A percentile compares a stretch with the other conserved stretches of the same genome.
phyloP scores from a whole-genome alignment of 1,284 basidiomycete genomes.

The Sphaerobolus stellatus region DNA sequence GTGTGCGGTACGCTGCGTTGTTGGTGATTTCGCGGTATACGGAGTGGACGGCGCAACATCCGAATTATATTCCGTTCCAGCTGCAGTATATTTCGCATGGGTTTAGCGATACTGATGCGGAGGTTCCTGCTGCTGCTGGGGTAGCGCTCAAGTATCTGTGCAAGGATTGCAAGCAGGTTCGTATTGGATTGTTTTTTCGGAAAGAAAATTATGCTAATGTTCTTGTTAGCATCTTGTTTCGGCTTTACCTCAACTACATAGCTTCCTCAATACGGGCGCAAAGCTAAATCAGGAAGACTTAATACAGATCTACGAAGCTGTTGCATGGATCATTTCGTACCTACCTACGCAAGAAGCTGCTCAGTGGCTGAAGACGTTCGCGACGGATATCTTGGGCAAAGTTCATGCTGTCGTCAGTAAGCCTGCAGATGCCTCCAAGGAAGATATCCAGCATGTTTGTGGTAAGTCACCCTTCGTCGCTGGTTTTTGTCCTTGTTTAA shows the following conservation, averaged over 20 bases:
- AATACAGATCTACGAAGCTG: slow-evolving; percentile 91
- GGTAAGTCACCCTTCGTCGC: slow-evolving; percentile 47
- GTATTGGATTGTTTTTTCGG: slow-evolving; percentile 18
- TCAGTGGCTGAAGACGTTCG: slow-evolving; percentile 81
- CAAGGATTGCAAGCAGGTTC: slow-evolving; percentile 89
- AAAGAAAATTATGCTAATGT: slow-evolving; percentile 12
- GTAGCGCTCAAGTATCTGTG: slow-evolving; percentile 97
- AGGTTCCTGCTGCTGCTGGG: slow-evolving; percentile 92
- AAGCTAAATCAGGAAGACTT: slow-evolving; percentile 87
- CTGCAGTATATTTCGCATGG: slow-evolving; percentile 92
- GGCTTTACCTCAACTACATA: slow-evolving; percentile 88
- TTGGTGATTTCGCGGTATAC: slow-evolving; percentile 96
- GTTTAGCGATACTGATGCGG: slow-evolving; percentile 76
- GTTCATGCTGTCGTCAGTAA: slow-evolving; percentile 63
- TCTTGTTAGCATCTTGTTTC: slow-evolving; percentile 77
- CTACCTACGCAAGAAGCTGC: slow-evolving; percentile 89
- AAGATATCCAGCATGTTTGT: slow-evolving; percentile 61
- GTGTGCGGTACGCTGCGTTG: slow-evolving; percentile 92
- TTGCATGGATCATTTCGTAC: slow-evolving; percentile 90
- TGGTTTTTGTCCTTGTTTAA: slow-evolving; percentile 11
- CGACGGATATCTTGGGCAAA: slow-evolving; percentile 68
- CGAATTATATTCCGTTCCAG: slow-evolving; percentile 83
- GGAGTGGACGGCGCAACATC: slow-evolving; percentile 93
- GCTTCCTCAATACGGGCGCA: slow-evolving; percentile 77
- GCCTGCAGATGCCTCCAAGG: slow-evolving; percentile 51